Base-by-base conservation (phyloP, 768 basidiomycete species). In the Hysterangium stoloniferum region DNA sequence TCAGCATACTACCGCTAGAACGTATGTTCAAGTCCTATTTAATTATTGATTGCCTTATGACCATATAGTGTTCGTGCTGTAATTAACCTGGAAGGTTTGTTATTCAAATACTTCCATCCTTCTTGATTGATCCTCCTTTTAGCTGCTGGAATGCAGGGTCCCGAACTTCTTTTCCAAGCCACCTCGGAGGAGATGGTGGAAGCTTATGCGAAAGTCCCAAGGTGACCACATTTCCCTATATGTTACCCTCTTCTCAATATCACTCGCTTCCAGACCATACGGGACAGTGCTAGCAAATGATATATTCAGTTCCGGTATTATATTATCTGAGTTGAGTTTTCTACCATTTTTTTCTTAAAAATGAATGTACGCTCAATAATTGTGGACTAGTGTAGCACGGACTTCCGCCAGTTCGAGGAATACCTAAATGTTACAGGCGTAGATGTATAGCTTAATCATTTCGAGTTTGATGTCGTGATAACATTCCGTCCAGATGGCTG, bases 151-250 rank as follows among this genome's bases (percentile, higher is more conserved):
- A 82, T 83, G 1, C 81, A 79, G 5, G 93, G 95, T 0, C 86
- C 82, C 24, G 93, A 93, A 59, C 68, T 97, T 6, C 76, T 97
- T 13, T 98, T 98, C 72, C 95, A 98, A 71, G 95, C 93, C 0
- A 97, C 93, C 0, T 91, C 88, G 4, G 80, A 90, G 59, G 79
- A 96, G 64, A 96, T 98, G 94, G 87, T 96, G 4, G 75, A 84
- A 42, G 93, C 91, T 0, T 94, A 93, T 61, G 79, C 87, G 0
- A 76, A 82, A 57, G 89, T 89, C 0, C 90, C 92, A 2, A 74
- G 85, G 86, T 80, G 53, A 38, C 63, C 54, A 28, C 37, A 20
- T 28, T 20, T 36, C 50, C 11, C 47, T 33, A 4, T 6, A 22
- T 2, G 7, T 36, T 34, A 12, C 24, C 52, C 49, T 29, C 11